phyloP scores from a whole-genome alignment of 305 asterid genomes.

The Fraxinus paxiana region DNA sequence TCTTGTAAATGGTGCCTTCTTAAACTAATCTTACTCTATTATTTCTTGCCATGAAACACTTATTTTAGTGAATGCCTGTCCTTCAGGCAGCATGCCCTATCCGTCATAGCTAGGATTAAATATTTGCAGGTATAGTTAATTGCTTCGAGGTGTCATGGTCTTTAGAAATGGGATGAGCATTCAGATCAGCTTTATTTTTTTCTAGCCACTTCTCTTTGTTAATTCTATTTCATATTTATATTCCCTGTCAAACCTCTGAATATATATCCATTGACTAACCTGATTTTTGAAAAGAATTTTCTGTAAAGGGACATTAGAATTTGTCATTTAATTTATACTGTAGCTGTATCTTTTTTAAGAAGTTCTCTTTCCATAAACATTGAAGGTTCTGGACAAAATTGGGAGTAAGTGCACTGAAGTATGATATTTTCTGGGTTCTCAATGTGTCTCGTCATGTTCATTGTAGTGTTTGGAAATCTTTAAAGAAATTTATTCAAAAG shows the following conservation, averaged over 20 bases:
- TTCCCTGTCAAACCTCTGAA: background rate
- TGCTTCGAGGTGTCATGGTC: background rate
- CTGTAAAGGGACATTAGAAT: background rate
- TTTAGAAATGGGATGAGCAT: background rate
- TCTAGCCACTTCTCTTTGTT: background rate
- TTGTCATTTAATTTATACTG: background rate
- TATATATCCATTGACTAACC: background rate
- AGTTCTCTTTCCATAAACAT: background rate
- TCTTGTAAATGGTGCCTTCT: background rate
- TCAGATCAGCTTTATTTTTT: background rate
- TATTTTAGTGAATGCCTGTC: background rate
- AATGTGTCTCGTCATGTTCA: background rate
- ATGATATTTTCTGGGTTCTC: conserved; percentile 3
- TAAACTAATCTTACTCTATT: background rate
- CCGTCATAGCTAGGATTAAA: background rate
- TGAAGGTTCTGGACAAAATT: background rate
- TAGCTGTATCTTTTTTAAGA: background rate
- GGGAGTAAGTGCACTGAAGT: background rate
- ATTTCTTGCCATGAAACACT: background rate
- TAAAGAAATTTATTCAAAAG: background rate
- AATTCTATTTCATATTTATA: conserved; percentile 1
- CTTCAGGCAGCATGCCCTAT: background rate
- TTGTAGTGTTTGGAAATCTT: conserved; percentile 11
- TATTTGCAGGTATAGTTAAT: background rate
- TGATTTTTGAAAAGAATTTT: background rate